phyloP scores from a whole-genome alignment of 108 stramenopile genomes.

The Pseudonitzschia pungens region DNA sequence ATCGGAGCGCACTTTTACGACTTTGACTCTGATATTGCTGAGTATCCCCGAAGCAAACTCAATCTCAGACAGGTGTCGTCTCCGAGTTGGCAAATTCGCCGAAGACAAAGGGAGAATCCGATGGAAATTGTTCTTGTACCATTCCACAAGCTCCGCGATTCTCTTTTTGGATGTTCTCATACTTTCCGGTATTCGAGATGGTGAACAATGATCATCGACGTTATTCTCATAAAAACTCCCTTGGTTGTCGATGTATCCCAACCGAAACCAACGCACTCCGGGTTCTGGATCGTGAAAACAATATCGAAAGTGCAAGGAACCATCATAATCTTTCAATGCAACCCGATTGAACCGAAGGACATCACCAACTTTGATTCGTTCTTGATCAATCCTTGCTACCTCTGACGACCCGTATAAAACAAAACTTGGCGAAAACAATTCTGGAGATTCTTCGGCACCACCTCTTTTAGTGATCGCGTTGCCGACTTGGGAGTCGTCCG shows the following conservation, averaged over 20 bases:
- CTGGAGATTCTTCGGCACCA: background rate
- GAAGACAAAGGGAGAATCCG: background rate
- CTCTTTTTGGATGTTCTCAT: constrained; percentile 15
- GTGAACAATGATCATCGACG: background rate
- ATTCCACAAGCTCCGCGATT: constrained; percentile 13
- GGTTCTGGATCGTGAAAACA: constrained; percentile 17
- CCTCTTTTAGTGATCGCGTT: background rate
- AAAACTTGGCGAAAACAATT: background rate
- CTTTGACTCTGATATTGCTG: constrained; percentile 22
- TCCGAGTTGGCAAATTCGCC: constrained; percentile 15
- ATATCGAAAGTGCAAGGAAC: constrained; percentile 4
- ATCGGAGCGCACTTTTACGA: background rate
- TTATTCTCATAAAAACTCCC: background rate
- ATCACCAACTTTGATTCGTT: constrained; percentile 21
- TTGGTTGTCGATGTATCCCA: constrained; percentile 11
- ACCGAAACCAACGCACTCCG: constrained; percentile 21
- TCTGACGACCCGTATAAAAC: constrained; percentile 18
- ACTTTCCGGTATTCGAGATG: constrained; percentile 7
- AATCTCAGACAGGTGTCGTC: constrained; percentile 18
- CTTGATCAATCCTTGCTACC: constrained; percentile 10
- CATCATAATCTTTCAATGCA: constrained; percentile 5
- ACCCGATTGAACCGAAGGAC: constrained; percentile 28
- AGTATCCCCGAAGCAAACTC: constrained; percentile 9
- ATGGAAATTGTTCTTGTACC: constrained; percentile 5
- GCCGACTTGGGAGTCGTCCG: constrained; percentile 2